A percentile compares a stretch with the other conserved stretches of the same genome.
Evolutionary conservation across 2,329 filamentous ascomycete genomes (phyloP).

Genomic region (Metarhizium sp.): DNA sequence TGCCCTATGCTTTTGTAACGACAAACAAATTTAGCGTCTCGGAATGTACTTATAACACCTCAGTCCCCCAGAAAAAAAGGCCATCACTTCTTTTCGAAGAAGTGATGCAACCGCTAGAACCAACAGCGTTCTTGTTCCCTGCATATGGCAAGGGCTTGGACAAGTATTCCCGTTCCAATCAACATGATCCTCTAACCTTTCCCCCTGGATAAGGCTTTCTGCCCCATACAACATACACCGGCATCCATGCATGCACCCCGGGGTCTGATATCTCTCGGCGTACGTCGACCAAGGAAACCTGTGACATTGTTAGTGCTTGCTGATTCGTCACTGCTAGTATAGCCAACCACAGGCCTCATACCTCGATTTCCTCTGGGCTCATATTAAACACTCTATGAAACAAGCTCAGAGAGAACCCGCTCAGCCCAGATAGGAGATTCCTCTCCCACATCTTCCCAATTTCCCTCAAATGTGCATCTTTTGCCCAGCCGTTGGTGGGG

Average conservation of each 20-base stretch:
- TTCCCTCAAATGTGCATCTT: conserved; percentile 31
- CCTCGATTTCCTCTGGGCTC: conserved; percentile 39
- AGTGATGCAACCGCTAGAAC: too few relatives aligned
- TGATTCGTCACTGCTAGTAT: not conserved
- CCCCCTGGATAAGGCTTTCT: conserved; percentile 36
- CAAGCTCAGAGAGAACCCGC: conserved; percentile 32
- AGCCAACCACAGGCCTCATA: conserved; percentile 13
- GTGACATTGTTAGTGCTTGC: not conserved
- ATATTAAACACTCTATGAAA: conserved; percentile 31
- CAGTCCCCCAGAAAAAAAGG: too few relatives aligned
- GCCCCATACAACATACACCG: conserved; percentile 40
- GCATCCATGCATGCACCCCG: conserved; percentile 38
- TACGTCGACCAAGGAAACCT: conserved; percentile 41
- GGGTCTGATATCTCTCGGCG: conserved; percentile 36
- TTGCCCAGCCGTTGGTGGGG: conserved; percentile 46
- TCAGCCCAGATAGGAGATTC: conserved; percentile 33
- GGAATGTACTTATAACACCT: too few relatives aligned
- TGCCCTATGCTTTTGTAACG: too few relatives aligned
- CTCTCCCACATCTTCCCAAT: conserved; percentile 36
- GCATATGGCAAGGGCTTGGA: too few relatives aligned
- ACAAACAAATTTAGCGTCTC: too few relatives aligned
- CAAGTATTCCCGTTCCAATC: not conserved
- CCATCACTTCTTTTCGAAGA: too few relatives aligned
- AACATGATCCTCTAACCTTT: not conserved
- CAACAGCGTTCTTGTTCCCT: too few relatives aligned